Evolutionary conservation across 192 early-diverging fungal genomes (phyloP).

Genomic region (Linnemannia hyalina): DNA sequence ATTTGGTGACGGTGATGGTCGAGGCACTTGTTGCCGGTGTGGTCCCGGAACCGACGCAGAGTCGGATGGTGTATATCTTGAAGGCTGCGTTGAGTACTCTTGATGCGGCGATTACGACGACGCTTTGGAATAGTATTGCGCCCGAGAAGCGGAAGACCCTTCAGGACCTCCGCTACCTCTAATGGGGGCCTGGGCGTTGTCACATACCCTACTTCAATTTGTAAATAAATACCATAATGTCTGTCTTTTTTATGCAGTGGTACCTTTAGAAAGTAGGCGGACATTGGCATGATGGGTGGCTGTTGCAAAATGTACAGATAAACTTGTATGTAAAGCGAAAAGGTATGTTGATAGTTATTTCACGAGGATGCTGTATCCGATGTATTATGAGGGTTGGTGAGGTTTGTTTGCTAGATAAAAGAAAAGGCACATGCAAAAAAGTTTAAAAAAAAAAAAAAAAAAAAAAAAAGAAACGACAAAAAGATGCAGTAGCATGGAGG

Average conservation of each 20-base stretch:
- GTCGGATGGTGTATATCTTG: constrained; percentile 60
- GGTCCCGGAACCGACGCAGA: constrained; percentile 39
- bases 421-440: constrained; percentile 2
- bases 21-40: constrained; percentile 67
- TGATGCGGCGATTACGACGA: constrained; percentile 50
- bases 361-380: background rate
- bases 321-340: background rate
- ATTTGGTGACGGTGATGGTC: constrained; percentile 68
- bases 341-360: background rate
- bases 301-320: background rate
- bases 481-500: too few relatives aligned
- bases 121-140: constrained; percentile 65
- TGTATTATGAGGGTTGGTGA: background rate
- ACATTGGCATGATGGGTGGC: too few relatives aligned
- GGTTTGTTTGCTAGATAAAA: background rate
- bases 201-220: background rate
- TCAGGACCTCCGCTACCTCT: constrained; percentile 44
- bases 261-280: too few relatives aligned
- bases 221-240: constrained; percentile 7
- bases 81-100: constrained; percentile 60
- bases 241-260: background rate
- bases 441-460: background rate
- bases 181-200: background rate
- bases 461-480: background rate
- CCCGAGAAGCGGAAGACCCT: constrained; percentile 61